phyloP scores from a whole-genome alignment of 371 early-diverging fungal genomes.

The Rhizopus arrhizus region DNA sequence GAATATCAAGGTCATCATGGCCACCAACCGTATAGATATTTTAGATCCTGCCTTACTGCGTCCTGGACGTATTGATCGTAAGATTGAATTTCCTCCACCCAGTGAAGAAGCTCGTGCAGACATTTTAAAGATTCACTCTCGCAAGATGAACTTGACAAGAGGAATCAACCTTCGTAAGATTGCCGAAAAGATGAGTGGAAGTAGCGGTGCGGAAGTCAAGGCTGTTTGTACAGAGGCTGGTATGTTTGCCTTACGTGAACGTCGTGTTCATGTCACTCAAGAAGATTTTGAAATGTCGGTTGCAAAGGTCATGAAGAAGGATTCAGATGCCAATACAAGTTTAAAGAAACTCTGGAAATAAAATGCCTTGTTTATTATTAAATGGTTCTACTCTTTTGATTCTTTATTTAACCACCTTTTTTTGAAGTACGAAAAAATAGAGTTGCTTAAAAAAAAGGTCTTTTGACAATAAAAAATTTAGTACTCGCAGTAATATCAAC shows the following conservation, averaged over 20 bases:
- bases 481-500: no score
- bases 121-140: slow-evolving; percentile 99
- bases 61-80: slow-evolving; percentile 99
- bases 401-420: no score
- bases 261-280: slow-evolving; percentile 99
- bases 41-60: slow-evolving; percentile 99
- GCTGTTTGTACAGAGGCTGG: slow-evolving; percentile 99
- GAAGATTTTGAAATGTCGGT: slow-evolving; percentile 99
- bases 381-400: no score
- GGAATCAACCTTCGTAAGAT: slow-evolving; percentile 98
- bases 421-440: no score
- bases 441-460: no score
- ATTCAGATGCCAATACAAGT: no score
- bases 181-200: slow-evolving; percentile 98
- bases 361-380: slow-evolving; percentile 1
- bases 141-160: slow-evolving; percentile 98
- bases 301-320: slow-evolving; percentile 68
- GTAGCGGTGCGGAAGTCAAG: slow-evolving; percentile 83
- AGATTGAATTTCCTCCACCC: slow-evolving; percentile 99
- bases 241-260: slow-evolving; percentile 99
- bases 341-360: slow-evolving; percentile 81
- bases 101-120: slow-evolving; percentile 92
- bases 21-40: slow-evolving; percentile 94
- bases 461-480: no score
- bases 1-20: slow-evolving; percentile 92